Conservation (phyloP, 139 green algal species). For the Raphidocelis subcapitata region DNA sequence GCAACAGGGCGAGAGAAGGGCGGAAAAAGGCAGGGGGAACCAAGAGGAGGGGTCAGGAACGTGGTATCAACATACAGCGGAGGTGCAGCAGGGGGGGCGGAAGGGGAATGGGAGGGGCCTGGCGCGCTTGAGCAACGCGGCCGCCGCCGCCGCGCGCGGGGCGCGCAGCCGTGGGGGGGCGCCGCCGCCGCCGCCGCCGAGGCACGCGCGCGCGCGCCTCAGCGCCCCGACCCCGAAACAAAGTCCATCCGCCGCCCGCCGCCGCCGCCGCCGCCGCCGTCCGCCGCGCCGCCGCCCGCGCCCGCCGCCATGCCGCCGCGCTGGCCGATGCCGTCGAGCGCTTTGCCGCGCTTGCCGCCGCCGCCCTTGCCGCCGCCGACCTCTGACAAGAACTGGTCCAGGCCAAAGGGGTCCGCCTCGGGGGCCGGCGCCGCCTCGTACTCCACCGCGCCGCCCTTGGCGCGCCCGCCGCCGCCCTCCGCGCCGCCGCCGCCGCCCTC, state of each 20-base stretch:
- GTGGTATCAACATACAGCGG: no score
- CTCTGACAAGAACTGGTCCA: slow-evolving; percentile 87
- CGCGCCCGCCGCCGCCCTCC: slow-evolving; percentile 29
- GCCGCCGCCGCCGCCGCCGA: no score
- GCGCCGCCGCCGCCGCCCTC: slow-evolving; percentile 19
- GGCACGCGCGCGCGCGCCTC: background rate
- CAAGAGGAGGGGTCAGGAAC: no score
- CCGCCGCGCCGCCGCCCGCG: slow-evolving; percentile 47
- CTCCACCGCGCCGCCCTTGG: slow-evolving; percentile 58
- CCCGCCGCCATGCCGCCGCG: slow-evolving; percentile 71
- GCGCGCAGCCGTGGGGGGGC: no score
- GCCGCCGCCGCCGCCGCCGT: slow-evolving; percentile 31
- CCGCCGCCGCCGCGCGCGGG: no score
- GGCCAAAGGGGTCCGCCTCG: slow-evolving; percentile 93
- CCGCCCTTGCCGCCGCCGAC: slow-evolving; percentile 50
- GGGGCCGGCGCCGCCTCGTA: slow-evolving; percentile 80
- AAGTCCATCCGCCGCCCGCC: slow-evolving; percentile 49
- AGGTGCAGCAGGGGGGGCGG: no score
- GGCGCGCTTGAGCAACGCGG: no score
- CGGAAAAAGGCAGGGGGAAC: no score
- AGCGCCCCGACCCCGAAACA: slow-evolving; percentile 25
- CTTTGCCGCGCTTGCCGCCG: slow-evolving; percentile 40
- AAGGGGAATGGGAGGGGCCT: no score
- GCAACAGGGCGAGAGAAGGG: no score
- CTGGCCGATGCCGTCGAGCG: slow-evolving; percentile 64